phyloP scores from a whole-genome alignment of 139 green algal genomes.

The Chlamydomonas sp. region DNA sequence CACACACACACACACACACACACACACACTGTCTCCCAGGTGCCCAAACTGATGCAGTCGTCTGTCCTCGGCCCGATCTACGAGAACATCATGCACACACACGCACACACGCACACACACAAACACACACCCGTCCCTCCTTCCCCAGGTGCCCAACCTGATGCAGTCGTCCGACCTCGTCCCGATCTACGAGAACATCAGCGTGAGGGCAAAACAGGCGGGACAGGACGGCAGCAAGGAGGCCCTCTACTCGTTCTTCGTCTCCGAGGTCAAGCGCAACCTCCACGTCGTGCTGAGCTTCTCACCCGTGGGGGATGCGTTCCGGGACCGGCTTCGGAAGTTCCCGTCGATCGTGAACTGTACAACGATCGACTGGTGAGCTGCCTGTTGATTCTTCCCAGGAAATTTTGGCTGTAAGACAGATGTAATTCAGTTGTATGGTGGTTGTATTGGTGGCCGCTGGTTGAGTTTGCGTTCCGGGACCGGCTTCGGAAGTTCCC shows the following conservation, averaged over 20 bases:
- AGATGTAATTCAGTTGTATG: slow-evolving; percentile 24
- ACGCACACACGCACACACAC: too few species aligned
- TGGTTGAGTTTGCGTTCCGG: slow-evolving; percentile 40
- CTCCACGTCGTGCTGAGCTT: slow-evolving; percentile 69
- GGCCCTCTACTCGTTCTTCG: slow-evolving; percentile 67
- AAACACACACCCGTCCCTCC: too few species aligned
- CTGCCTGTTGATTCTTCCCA: too few species aligned
- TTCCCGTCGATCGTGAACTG: slow-evolving; percentile 77
- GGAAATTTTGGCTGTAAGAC: slow-evolving; percentile 35
- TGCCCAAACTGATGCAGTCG: slow-evolving; percentile 65
- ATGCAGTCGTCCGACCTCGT: slow-evolving; percentile 46
- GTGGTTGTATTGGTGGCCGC: background rate
- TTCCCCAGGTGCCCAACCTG: slow-evolving; percentile 78
- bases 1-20: too few species aligned
- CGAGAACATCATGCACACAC: too few species aligned
- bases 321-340: slow-evolving; percentile 63
- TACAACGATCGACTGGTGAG: slow-evolving; percentile 70
- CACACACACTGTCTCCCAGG: too few species aligned
- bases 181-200: slow-evolving; percentile 54
- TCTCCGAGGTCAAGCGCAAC: slow-evolving; percentile 59
- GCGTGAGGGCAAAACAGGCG: slow-evolving; percentile 46
- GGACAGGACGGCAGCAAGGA: slow-evolving; percentile 56
- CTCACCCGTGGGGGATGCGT: slow-evolving; percentile 57
- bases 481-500: slow-evolving; percentile 67
- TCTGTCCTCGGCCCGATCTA: slow-evolving; percentile 45